A percentile compares a stretch with the other conserved stretches of the same genome.
Evolutionary conservation across 176 grass and related monocot genomes (phyloP).

Genomic region (Ananas comosus): DNA sequence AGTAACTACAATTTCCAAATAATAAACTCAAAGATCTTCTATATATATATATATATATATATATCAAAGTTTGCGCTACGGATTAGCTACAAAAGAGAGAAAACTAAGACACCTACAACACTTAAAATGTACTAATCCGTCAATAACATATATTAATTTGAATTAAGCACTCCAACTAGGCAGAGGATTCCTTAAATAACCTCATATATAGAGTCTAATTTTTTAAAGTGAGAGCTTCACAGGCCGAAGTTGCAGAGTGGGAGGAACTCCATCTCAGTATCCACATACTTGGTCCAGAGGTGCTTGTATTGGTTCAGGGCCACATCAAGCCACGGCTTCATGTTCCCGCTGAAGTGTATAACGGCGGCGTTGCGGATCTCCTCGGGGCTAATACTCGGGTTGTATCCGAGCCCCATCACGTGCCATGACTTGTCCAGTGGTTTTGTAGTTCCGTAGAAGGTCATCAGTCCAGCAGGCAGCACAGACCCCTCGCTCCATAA

Average conservation of each 20-base stretch:
- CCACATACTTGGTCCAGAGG: slow-evolving; percentile 88
- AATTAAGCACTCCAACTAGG: neutral
- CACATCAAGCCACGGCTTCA: slow-evolving; percentile 98
- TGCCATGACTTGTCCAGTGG: slow-evolving; percentile 90
- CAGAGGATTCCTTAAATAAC: neutral
- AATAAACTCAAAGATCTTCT: too few species aligned
- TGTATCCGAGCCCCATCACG: slow-evolving; percentile 90
- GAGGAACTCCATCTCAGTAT: slow-evolving; percentile 95
- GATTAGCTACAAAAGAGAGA: too few species aligned
- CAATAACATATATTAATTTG: neutral
- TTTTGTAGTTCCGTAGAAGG: slow-evolving; percentile 83
- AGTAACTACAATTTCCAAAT: too few species aligned
- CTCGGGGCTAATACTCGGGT: slow-evolving; percentile 71
- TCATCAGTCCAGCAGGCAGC: slow-evolving; percentile 66
- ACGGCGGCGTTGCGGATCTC: slow-evolving; percentile 70
- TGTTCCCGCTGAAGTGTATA: slow-evolving; percentile 91
- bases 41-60: too few species aligned
- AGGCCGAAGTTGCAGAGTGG: slow-evolving; percentile 90
- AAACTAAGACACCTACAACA: too few species aligned
- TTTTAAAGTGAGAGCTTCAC: slow-evolving; percentile 10
- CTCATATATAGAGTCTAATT: neutral
- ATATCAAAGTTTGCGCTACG: too few species aligned
- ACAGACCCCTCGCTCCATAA: slow-evolving; percentile 57
- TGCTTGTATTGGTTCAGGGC: slow-evolving; percentile 93
- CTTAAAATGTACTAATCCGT: too few species aligned